Evolutionary conservation across 179 eudicot species (phyloP).

Genomic region (Amaranthus tricolor): DNA sequence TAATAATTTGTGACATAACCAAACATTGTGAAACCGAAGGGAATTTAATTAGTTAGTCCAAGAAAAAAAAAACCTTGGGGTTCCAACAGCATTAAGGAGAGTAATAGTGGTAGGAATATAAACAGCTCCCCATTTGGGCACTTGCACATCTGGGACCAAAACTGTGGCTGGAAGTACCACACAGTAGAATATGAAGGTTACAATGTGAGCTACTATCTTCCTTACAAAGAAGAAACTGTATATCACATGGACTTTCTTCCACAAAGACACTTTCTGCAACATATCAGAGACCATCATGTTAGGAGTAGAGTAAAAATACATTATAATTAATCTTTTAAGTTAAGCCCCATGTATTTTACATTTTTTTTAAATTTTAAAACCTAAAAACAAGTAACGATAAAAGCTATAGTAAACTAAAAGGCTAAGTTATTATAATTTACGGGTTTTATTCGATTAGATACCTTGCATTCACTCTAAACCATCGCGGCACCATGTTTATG

Average conservation of each 20-base stretch:
- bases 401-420: too few species aligned
- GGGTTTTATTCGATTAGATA: too few species aligned
- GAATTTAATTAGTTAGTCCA: not conserved
- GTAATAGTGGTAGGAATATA: conserved; percentile 70
- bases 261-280: conserved; percentile 64
- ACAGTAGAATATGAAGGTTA: conserved; percentile 77
- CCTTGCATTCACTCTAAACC: too few species aligned
- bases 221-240: conserved; percentile 85
- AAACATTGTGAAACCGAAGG: not conserved
- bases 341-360: too few species aligned
- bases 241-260: conserved; percentile 80
- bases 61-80: conserved; percentile 50
- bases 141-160: conserved; percentile 61
- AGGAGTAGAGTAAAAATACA: too few species aligned
- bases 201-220: conserved; percentile 73
- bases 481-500: too few species aligned
- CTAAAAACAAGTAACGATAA: too few species aligned
- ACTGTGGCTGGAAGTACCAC: conserved; percentile 70
- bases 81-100: conserved; percentile 73
- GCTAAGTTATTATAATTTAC: too few species aligned
- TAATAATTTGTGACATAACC: too few species aligned
- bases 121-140: conserved; percentile 82
- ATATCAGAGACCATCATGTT: not conserved
- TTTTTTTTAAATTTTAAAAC: too few species aligned
- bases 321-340: too few species aligned